Evolutionary conservation across 345 rosid genomes (phyloP), one percentile per base, ranked within the genome.

Genomic region (Linum trigynum): DNA sequence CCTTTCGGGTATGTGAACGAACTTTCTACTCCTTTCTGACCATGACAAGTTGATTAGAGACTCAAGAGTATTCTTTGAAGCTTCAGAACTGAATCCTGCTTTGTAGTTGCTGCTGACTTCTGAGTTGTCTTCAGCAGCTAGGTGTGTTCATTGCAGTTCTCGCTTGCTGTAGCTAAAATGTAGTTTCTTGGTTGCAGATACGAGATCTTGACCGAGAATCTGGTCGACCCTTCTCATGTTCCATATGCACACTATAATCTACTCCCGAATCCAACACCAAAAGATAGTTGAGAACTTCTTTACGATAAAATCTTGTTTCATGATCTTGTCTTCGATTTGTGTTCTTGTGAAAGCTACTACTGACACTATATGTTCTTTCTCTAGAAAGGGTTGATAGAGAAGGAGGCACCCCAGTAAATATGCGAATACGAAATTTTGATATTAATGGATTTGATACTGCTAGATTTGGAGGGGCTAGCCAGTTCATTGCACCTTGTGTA

Each of bases 121-220:
- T 23, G 14, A 23, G 6, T 23, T 59, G 39, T 59, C 7, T 36
- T 59, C 39, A 59, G 9, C 39, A 36, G 4, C 39, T 59, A 3
- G 5, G 1, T 5, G 9, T 57, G 59, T 14, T 57, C 53, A 48
- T 48, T 9, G 11, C 45, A 41, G 45, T 41, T 48, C 38, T 57
- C 16, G 8, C 62, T 36, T 38, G 37, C 37, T 10, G 6, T 15
- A 5, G 3, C 61, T 57, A 3, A 57, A 57, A 8, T 55, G 36
- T 15, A 17, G 4, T 35, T 15, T 6, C 7, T 57, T 17, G 61
- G 9, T 59, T 62, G 40, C 65, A 62, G 65, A 32, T 62, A 39
- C 10, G 65, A 62, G n/a, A 62, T 62, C 40, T 16, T 62, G 65
- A 62, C 42, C 7, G 65, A 62, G 17, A 62, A 62, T 62, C 65